Percentiles rank a stretch among this genome's conserved stretches.
Evolutionary conservation across 164 flowering plant genomes (phyloP).

Genomic region (Liriodendron chinense): DNA sequence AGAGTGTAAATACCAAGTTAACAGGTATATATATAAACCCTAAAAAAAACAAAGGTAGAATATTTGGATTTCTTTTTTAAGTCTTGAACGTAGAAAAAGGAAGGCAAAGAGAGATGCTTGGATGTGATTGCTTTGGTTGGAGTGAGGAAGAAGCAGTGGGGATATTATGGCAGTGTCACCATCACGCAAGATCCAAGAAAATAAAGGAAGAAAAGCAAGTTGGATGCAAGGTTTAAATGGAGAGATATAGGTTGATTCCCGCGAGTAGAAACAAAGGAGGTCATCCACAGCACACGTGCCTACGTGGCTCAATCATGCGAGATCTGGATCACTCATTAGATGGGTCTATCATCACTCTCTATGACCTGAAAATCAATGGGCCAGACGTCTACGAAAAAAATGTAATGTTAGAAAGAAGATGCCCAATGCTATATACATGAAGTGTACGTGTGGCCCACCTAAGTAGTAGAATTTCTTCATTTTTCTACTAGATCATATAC

Average conservation of each 20-base stretch:
- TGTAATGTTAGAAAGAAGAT: no score
- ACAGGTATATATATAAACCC: no score
- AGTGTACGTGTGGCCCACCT: no score
- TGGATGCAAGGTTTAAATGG: not conserved
- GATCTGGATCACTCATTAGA: no score
- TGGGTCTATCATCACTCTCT: not conserved
- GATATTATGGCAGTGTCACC: slow-evolving; percentile 1
- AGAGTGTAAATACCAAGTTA: no score
- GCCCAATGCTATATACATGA: no score
- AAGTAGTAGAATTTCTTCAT: no score
- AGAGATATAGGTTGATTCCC: not conserved
- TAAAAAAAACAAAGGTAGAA: no score
- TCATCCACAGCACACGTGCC: no score
- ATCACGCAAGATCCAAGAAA: slow-evolving; percentile 17
- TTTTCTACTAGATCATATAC: no score
- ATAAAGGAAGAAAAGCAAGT: slow-evolving; percentile 9
- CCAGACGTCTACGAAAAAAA: not conserved
- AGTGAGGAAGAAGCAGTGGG: slow-evolving; percentile 15
- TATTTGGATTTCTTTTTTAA: no score
- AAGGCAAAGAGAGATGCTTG: not conserved
- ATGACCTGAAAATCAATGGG: not conserved
- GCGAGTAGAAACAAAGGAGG: not conserved
- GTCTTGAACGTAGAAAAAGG: not conserved
- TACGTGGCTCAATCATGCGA: no score
- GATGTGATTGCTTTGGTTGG: slow-evolving; percentile 2